Evolutionary conservation across 2,329 filamentous ascomycete genomes (phyloP).

Genomic region (Colletotrichum aenigma): DNA sequence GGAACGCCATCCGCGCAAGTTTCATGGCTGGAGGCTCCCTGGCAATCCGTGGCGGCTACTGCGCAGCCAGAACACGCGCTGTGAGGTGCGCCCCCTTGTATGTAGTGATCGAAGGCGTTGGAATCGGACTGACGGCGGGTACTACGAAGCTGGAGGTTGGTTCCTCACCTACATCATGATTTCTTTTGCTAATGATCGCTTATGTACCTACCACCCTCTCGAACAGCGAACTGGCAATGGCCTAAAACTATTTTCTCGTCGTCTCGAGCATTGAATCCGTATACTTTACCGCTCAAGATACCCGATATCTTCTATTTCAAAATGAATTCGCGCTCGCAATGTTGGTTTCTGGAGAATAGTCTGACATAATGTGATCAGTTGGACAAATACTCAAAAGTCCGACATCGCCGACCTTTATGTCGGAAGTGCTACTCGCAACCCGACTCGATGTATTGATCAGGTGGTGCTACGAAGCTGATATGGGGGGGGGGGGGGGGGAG

Average conservation of each 20-base stretch:
- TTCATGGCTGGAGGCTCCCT: constrained; percentile 95
- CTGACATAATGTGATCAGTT: background rate
- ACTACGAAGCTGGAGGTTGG: constrained; percentile 81
- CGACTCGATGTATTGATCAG: fast-evolving
- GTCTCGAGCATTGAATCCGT: background rate
- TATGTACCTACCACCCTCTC: background rate
- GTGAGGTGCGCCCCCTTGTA: constrained; percentile 94
- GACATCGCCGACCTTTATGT: fast-evolving
- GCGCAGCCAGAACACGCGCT: constrained; percentile 86
- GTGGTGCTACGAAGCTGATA: fast-evolving
- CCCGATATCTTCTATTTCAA: background rate
- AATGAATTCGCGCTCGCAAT: background rate
- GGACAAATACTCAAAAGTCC: fast-evolving
- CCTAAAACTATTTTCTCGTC: background rate
- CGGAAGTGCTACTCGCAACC: fast-evolving
- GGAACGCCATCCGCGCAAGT: constrained; percentile 86
- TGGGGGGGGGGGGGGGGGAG: background rate
- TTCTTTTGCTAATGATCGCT: fast-evolving
- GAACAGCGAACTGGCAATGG: background rate
- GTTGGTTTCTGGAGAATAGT: fast-evolving
- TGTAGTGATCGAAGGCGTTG: constrained; percentile 84
- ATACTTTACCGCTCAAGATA: background rate
- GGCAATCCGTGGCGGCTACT: constrained; percentile 88
- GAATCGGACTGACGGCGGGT: constrained; percentile 93
- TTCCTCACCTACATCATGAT: background rate